Base-by-base conservation (phyloP, 2,329 filamentous ascomycete genomes). In the Leptographium lundbergii region DNA sequence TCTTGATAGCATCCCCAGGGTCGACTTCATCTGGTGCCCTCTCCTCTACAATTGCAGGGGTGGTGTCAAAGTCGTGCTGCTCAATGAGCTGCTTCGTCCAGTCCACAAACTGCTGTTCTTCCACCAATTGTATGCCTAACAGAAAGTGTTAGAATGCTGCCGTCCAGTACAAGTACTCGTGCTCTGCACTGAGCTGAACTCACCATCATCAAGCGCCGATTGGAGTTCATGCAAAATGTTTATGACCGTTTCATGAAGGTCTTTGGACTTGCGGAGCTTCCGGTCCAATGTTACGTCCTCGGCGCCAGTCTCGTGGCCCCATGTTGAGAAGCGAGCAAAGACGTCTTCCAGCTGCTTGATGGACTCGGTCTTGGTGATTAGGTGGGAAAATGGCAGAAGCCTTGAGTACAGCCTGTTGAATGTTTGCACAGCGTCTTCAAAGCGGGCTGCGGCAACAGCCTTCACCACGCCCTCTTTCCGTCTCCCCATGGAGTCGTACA, bases 241-340 rank as follows among this genome's bases (percentile, higher is more conserved):
- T 0, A 59, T 45, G 13, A 62, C 62, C 0, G 54, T 61, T 5
- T 62, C 57, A 4, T 57, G 61, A 6, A 62, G 54, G 1, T 61
- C 62, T 13, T 54, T 59, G 19, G 61, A 60, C 4, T 61, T 61
- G 34, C 62, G 62, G 25, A 63, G 57, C 25, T 56, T 62, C 59
- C 60, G 59, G 22, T 62, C 62, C 24, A 63, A 22, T 4, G 59
- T 60, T 13, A 62, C 59, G 57, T 61, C 52, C 4, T 60, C 56
- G 13, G 62, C 62, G 17, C 62, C 62, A 1, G 59, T 61, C 29
- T 63, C 62, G 24, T 60, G 57, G 13, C 61, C 61, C 62, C 62
- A 62, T 7, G 60, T 63, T 6, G 58, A 57, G 10, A 63, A 39
- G 1, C 62, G 59, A 4, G 50, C 32, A 39, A 61, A 59, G 1